These are phyloP conservation scores for Aspergillus ustus DNA, from an alignment of 2,329 filamentous ascomycete genomes.

Conservation along the genomic window DNA sequence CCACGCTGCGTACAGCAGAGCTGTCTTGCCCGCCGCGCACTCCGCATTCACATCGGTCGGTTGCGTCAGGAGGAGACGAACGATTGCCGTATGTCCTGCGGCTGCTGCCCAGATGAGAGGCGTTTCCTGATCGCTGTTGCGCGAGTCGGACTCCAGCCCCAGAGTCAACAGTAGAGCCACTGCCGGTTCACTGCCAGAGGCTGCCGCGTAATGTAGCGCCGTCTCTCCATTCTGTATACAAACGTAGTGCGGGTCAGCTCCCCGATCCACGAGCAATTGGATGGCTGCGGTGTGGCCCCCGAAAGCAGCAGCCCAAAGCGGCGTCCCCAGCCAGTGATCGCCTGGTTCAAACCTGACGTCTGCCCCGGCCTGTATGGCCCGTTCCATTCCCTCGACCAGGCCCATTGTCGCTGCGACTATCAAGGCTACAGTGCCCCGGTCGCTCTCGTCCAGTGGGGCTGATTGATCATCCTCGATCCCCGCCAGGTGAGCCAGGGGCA, in stretches of 20 bases:
- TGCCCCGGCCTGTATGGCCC: background rate
- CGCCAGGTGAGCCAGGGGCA: background rate
- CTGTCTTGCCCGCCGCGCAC: background rate
- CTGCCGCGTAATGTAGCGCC: background rate
- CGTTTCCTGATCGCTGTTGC: background rate
- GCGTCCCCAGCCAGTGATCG: background rate
- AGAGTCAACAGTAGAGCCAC: background rate
- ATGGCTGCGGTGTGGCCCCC: background rate
- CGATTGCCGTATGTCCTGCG: background rate
- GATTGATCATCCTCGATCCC: background rate
- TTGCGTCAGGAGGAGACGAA: background rate
- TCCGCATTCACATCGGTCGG: background rate
- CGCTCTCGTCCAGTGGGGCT: too few species aligned
- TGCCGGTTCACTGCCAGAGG: background rate
- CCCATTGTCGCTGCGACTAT: background rate
- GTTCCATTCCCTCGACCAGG: background rate
- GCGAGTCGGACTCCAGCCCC: background rate
- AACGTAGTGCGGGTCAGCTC: background rate
- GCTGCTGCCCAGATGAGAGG: background rate
- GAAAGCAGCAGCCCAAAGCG: background rate
- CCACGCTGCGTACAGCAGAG: background rate
- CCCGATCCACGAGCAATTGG: background rate
- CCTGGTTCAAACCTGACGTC: background rate
- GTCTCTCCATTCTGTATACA: background rate
- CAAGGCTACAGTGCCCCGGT: background rate